phyloP scores from a whole-genome alignment of 768 basidiomycete genomes.

The Agrocybe praecox region DNA sequence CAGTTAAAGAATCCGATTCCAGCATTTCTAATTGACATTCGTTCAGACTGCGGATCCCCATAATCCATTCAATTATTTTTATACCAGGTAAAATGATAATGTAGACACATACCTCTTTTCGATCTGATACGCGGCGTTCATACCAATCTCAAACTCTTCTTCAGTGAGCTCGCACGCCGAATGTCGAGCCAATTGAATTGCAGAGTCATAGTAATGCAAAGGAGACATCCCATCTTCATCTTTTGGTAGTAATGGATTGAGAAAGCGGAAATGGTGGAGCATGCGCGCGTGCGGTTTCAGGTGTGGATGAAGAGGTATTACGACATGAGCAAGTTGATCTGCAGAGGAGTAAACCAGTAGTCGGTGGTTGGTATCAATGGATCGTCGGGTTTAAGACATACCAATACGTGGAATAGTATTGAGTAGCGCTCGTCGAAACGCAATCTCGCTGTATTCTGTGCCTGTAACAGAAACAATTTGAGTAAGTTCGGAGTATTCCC shows the following conservation, averaged over 20 bases:
- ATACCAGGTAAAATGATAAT: background rate
- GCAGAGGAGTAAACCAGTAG: background rate
- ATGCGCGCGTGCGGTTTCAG: constrained; percentile 75
- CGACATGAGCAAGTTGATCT: constrained; percentile 71
- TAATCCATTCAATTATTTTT: background rate
- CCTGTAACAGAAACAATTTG: constrained; percentile 32
- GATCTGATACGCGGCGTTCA: constrained; percentile 64
- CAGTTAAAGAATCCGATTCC: constrained; percentile 48
- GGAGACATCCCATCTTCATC: constrained; percentile 69
- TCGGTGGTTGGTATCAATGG: background rate
- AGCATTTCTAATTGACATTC: constrained; percentile 70
- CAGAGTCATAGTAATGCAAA: constrained; percentile 78
- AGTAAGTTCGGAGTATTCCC: background rate
- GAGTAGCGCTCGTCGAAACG: constrained; percentile 69
- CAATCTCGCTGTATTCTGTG: constrained; percentile 58
- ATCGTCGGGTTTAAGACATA: constrained; percentile 30
- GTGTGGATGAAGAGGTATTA: constrained; percentile 73
- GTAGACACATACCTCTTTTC: constrained; percentile 51
- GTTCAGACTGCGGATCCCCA: constrained; percentile 46
- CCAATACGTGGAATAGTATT: constrained; percentile 74
- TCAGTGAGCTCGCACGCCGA: constrained; percentile 62
- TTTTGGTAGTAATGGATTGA: constrained; percentile 59
- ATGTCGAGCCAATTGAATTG: constrained; percentile 71
- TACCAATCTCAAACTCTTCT: constrained; percentile 65
- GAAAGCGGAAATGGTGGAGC: constrained; percentile 80